A percentile compares a stretch with the other conserved stretches of the same genome.
Evolutionary conservation across 208 protist genomes (phyloP).

Genomic region (Lotmaria passim): DNA sequence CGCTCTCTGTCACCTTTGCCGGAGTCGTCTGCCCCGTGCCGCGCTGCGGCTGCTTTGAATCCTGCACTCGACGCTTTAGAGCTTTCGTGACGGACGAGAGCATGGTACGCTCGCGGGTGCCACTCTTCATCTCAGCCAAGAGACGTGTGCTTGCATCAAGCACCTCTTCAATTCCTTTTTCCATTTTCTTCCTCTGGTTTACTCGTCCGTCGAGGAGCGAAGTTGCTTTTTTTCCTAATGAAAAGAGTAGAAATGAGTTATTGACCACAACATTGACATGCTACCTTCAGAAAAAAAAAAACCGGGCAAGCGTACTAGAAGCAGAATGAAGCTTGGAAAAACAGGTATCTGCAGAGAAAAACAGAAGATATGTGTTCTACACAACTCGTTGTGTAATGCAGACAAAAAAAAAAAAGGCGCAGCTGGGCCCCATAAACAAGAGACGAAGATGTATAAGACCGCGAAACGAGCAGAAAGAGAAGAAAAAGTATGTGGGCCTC

Average conservation of each 20-base stretch:
- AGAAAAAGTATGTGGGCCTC: no score
- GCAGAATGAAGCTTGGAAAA: no score
- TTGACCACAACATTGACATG: no score
- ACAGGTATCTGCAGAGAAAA: not conserved
- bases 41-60: conserved; percentile 7
- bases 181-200: conserved; percentile 20
- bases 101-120: conserved; percentile 44
- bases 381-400: no score
- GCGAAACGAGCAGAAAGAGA: no score
- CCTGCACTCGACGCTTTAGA: conserved; percentile 35
- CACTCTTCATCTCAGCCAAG: conserved; percentile 56
- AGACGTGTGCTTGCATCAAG: conserved; percentile 41
- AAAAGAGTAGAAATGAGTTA: not conserved
- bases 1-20: not conserved
- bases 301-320: no score
- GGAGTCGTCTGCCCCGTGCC: conserved; percentile 1
- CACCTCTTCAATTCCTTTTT: conserved; percentile 47
- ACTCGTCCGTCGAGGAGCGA: no score
- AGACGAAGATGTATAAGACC: no score
- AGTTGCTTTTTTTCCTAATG: no score
- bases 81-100: conserved; percentile 36
- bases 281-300: not conserved
- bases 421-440: no score
- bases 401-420: no score
- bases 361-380: no score